Evolutionary conservation across 1,139 yeast genomes (phyloP).

Genomic region (Geotrichum australiense): DNA sequence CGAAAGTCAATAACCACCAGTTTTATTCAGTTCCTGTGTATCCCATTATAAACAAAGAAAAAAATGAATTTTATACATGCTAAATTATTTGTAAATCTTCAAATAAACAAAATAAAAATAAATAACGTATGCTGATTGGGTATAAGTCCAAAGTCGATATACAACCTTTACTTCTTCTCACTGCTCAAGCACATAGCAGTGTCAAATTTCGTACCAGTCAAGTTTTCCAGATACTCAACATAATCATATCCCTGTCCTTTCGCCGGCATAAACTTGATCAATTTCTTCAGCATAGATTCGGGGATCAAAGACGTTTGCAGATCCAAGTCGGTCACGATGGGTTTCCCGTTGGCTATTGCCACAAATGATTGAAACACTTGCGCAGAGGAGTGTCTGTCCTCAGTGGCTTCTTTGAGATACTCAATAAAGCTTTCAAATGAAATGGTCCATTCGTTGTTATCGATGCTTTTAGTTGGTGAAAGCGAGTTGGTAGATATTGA

Average conservation of each 20-base stretch:
- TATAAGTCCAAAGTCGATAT: too few species aligned
- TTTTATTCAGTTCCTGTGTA: too few species aligned
- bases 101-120: too few species aligned
- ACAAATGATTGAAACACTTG: constrained; percentile 37
- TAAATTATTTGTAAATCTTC: too few species aligned
- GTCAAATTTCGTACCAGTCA: constrained; percentile 18
- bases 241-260: constrained; percentile 25
- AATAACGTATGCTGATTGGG: too few species aligned
- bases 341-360: constrained; percentile 38
- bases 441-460: constrained; percentile 26
- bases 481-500: too few species aligned
- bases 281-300: constrained; percentile 32
- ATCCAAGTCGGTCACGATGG: constrained; percentile 38
- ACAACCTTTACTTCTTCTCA: too few species aligned
- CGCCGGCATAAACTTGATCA: constrained; percentile 31
- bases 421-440: constrained; percentile 37
- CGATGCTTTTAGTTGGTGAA: too few species aligned
- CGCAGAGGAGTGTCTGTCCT: constrained; percentile 37
- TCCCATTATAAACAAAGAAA: too few species aligned
- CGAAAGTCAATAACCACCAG: too few species aligned
- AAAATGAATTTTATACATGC: too few species aligned
- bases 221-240: constrained; percentile 28
- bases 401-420: constrained; percentile 38
- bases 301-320: constrained; percentile 35
- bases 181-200: too few species aligned